Evolutionary conservation across 305 asterid species (phyloP), one percentile per base, ranked within the genome.

Genomic region (Stenogyne calaminthoides): DNA sequence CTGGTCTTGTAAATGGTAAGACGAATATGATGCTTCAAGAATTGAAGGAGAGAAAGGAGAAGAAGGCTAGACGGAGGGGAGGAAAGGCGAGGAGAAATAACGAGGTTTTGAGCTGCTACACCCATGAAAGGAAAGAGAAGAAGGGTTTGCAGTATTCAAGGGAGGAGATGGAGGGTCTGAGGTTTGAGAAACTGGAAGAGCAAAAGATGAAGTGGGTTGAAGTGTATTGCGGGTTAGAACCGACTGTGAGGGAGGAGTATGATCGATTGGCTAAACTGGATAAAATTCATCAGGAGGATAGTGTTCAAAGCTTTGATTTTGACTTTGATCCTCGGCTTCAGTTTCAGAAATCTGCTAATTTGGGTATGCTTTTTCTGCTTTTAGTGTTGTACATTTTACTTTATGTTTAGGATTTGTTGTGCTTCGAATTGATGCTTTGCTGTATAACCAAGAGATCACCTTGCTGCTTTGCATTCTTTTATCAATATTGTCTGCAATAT

Each of bases 121-220:
- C 71, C 52, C 46, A 6, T 67, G 86, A 64, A 68, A 68, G 44
- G 70, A 77, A 77, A 12, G 83, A 78, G 70, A 78, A 78, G 79
- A 79, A 71, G 69, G 83, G 79, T 61, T 22, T 63, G 22, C 72
- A 75, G 78, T 88, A 92, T 70, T 57, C 86, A 25, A 81, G 89
- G 65, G 73, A 78, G 80, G 94, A 90, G 84, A 68, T 92, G 88
- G 93, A 81, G 82, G 83, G 77, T 39, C 60, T 90, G 87, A 88
- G 96, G 82, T 85, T 73, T 74, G 81, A 84, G 76, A 82, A 78
- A 57, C 6, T 75, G 32, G 95, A 88, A 56, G 83, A 77, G 52
- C 98, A 90, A 78, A 90, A 68, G 89, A 86, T 78, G 79, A 90
- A 69, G 83, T 92, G 97, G 98, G 20, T 80, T 67, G 91, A 87